Percentiles rank a stretch among this genome's conserved stretches.
These are phyloP conservation scores for Melampsora larici-populina DNA, from an alignment of 1,284 basidiomycete species.

Conservation along the genomic window DNA sequence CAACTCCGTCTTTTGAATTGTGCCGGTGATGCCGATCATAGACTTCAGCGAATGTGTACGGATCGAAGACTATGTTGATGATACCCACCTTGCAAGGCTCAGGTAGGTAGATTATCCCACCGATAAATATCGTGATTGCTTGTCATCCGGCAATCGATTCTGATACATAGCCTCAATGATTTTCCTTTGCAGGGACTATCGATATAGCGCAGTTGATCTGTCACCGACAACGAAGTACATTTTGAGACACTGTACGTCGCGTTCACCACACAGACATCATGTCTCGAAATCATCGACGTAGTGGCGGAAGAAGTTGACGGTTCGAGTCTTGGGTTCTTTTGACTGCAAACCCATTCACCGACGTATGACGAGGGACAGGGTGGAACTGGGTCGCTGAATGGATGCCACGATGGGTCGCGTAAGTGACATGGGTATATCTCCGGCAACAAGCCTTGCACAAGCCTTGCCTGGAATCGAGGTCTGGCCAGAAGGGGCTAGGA, in stretches of 20 bases:
- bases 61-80: slow-evolving; percentile 28
- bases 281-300: neutral
- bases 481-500: neutral
- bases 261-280: neutral
- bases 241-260: slow-evolving; percentile 29
- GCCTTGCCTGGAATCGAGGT: neutral
- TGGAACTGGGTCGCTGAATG: slow-evolving; percentile 36
- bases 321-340: neutral
- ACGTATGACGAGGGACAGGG: slow-evolving; percentile 31
- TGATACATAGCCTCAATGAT: neutral
- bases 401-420: slow-evolving; percentile 42
- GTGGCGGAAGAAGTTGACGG: neutral
- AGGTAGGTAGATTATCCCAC: neutral
- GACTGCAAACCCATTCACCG: neutral
- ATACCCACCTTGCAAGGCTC: slow-evolving; percentile 18
- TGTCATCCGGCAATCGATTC: neutral
- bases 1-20: no score
- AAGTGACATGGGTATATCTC: neutral
- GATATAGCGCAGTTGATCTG: slow-evolving; percentile 37
- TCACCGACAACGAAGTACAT: slow-evolving; percentile 37
- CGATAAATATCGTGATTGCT: neutral
- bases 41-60: slow-evolving; percentile 18
- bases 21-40: neutral
- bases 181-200: slow-evolving; percentile 17
- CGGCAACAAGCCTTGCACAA: neutral